Evolutionary conservation across 805 yeast species (phyloP).

Genomic region (Candida boidinii): DNA sequence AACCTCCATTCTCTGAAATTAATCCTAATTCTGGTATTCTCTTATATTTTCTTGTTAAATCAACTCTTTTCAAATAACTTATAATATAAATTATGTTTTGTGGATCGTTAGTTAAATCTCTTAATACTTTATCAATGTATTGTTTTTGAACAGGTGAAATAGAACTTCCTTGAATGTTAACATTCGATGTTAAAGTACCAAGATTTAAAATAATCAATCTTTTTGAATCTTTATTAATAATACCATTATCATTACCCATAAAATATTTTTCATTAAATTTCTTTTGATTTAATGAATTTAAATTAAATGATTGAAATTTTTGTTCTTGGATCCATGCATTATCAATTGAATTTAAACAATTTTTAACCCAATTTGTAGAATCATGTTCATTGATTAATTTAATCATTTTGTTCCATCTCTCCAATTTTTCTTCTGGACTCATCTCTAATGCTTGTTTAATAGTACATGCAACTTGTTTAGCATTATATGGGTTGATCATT

Average conservation of each 20-base stretch:
- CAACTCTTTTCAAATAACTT: constrained; percentile 54
- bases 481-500: constrained; percentile 89
- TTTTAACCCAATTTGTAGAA: constrained; percentile 64
- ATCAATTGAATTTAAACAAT: constrained; percentile 44
- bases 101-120: constrained; percentile 49
- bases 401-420: constrained; percentile 55
- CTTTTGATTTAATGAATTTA: constrained; percentile 21
- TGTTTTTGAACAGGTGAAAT: constrained; percentile 52
- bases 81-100: constrained; percentile 63
- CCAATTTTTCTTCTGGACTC: constrained; percentile 45
- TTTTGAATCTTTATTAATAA: constrained; percentile 25
- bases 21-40: constrained; percentile 67
- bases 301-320: constrained; percentile 11
- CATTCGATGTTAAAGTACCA: constrained; percentile 32
- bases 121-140: constrained; percentile 46
- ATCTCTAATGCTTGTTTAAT: constrained; percentile 61
- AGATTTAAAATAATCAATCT: constrained; percentile 44
- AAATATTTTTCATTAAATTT: constrained; percentile 27
- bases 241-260: constrained; percentile 6
- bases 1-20: constrained; percentile 88
- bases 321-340: constrained; percentile 37
- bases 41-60: constrained; percentile 59
- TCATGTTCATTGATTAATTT: constrained; percentile 58
- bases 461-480: constrained; percentile 51
- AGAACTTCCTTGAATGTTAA: constrained; percentile 24